phyloP scores from a whole-genome alignment of 768 basidiomycete species.

The Amanita inopinata region DNA sequence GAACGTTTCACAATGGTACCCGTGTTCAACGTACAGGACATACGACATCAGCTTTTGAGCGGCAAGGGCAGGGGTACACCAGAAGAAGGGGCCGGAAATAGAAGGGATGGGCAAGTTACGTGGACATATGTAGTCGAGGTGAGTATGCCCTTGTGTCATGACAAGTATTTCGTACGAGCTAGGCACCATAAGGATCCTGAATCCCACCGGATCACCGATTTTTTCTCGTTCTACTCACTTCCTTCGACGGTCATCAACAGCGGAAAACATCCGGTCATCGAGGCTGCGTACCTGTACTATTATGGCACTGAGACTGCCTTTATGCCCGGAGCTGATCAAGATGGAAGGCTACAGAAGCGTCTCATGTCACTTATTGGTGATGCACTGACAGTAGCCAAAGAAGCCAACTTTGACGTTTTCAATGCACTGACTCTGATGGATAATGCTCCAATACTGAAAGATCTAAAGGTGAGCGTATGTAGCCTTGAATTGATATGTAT shows the following conservation, averaged over 20 bases:
- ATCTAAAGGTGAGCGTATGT: slow-evolving; percentile 57
- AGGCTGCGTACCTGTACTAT: slow-evolving; percentile 94
- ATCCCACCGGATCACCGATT: slow-evolving; percentile 83
- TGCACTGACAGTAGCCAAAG: slow-evolving; percentile 70
- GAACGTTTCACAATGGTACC: slow-evolving; percentile 78
- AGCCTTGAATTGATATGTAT: not conserved
- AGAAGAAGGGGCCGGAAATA: slow-evolving; percentile 37
- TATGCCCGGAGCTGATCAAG: slow-evolving; percentile 48
- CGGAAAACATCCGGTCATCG: slow-evolving; percentile 58
- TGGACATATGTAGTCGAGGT: slow-evolving; percentile 98
- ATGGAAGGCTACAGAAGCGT: slow-evolving; percentile 54
- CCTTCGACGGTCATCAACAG: slow-evolving; percentile 87
- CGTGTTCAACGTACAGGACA: slow-evolving; percentile 64
- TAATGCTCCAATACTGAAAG: slow-evolving; percentile 71
- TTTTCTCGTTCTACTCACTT: slow-evolving; percentile 94
- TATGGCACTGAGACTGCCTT: slow-evolving; percentile 81
- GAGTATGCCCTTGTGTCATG: slow-evolving; percentile 12
- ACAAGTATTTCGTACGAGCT: not conserved
- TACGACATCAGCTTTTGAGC: slow-evolving; percentile 80
- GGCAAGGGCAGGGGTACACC: slow-evolving; percentile 57
- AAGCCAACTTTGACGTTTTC: slow-evolving; percentile 90
- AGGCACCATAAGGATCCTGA: slow-evolving; percentile 53
- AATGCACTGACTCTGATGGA: slow-evolving; percentile 96
- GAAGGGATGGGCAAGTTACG: slow-evolving; percentile 75
- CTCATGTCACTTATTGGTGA: slow-evolving; percentile 68